phyloP scores from a whole-genome alignment of 371 early-diverging fungal genomes.

The Sporodiniella umbellata region DNA sequence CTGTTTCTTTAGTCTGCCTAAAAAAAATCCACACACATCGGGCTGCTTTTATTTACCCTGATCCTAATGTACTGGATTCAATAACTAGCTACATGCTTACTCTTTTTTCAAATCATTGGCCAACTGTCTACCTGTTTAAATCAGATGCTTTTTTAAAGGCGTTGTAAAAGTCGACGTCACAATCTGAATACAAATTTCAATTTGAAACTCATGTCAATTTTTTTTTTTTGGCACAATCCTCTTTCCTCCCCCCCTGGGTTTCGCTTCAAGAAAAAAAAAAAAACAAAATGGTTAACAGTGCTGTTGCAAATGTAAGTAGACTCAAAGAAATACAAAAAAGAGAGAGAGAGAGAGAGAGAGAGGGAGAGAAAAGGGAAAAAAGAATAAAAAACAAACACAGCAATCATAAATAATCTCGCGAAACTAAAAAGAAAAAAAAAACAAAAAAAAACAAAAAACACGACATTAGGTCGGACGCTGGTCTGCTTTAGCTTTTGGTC shows the following conservation, averaged over 20 bases:
- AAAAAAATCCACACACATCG: no score
- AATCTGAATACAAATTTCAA: neutral
- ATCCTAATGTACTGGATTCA: no score
- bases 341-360: neutral
- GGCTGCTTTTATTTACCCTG: no score
- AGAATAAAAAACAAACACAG: neutral
- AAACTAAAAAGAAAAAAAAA: no score
- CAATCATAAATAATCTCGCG: no score
- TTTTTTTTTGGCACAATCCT: neutral
- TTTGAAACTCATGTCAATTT: neutral
- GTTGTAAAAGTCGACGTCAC: neutral
- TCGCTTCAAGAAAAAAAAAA: constrained; percentile 1
- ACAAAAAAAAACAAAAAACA: neutral
- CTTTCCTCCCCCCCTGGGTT: constrained; percentile 3
- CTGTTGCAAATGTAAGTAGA: constrained; percentile 37
- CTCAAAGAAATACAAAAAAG: neutral
- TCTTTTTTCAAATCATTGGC: no score
- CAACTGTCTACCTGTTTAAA: no score
- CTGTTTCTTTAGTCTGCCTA: no score
- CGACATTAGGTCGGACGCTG: constrained; percentile 69
- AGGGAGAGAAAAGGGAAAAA: neutral
- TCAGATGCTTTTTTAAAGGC: no score
- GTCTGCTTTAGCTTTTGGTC: constrained; percentile 70
- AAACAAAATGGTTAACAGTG: constrained; percentile 37
- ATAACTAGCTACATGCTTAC: no score